These are phyloP conservation scores for Fusarium cyanostomum DNA, from an alignment of 2,329 filamentous ascomycete genomes.

Conservation along the genomic window DNA sequence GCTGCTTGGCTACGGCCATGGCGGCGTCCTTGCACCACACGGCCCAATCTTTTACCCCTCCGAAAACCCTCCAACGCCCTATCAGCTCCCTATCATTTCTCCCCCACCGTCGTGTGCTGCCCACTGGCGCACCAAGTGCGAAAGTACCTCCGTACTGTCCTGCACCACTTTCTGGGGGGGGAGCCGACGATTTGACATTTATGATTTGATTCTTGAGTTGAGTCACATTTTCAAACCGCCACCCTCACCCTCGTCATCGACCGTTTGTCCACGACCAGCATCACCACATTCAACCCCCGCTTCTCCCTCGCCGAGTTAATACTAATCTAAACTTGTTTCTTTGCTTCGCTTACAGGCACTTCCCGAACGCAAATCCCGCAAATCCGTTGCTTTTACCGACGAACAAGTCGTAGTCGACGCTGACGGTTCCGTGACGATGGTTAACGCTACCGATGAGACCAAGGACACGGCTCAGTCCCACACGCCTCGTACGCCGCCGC, in stretches of 20 bases:
- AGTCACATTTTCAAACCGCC: constrained; percentile 44
- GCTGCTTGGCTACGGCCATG: background rate
- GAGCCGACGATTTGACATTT: constrained; percentile 32
- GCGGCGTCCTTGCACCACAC: constrained; percentile 7
- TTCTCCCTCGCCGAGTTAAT: constrained; percentile 12
- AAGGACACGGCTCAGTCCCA: constrained; percentile 87
- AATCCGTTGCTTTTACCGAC: constrained; percentile 94
- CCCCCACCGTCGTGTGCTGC: constrained; percentile 14
- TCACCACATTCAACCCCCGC: constrained; percentile 13
- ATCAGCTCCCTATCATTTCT: constrained; percentile 26
- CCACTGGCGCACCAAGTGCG: constrained; percentile 27
- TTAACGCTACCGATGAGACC: constrained; percentile 76
- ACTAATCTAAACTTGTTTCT: constrained; percentile 29
- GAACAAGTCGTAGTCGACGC: constrained; percentile 87
- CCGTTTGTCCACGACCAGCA: background rate
- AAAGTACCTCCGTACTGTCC: constrained; percentile 36
- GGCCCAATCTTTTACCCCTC: constrained; percentile 37
- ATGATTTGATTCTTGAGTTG: constrained; percentile 34
- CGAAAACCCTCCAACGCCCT: constrained; percentile 36
- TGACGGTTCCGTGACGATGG: constrained; percentile 85
- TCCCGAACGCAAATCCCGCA: constrained; percentile 77
- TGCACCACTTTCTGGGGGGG: constrained; percentile 32
- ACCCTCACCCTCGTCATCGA: constrained; percentile 29
- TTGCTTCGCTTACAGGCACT: constrained; percentile 37
- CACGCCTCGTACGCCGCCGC: constrained; percentile 71